Evolutionary conservation across 2,329 filamentous ascomycete genomes (phyloP).

Genomic region (Tolypocladium endophyticum): DNA sequence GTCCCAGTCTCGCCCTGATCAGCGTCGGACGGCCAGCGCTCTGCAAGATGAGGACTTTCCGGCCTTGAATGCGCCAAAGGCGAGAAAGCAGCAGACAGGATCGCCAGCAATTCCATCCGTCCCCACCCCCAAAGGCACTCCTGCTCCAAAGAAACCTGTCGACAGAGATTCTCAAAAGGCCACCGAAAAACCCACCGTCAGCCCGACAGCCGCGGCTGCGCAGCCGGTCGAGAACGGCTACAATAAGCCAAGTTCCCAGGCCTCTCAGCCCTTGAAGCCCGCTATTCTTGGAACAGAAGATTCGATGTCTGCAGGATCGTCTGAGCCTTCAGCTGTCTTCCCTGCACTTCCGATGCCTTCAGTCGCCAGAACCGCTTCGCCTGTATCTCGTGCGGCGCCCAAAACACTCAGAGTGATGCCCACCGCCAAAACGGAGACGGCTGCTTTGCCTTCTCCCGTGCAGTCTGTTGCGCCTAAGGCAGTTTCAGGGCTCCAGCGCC

Average conservation of each 20-base stretch:
- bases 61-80: constrained; percentile 38
- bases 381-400: constrained; percentile 38
- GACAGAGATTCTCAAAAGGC: constrained; percentile 19
- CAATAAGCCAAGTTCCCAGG: not conserved
- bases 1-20: constrained; percentile 20
- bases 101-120: constrained; percentile 23
- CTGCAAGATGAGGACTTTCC: constrained; percentile 56
- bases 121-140: constrained; percentile 22
- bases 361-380: constrained; percentile 34
- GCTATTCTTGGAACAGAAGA: not conserved
- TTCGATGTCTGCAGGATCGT: constrained; percentile 2
- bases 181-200: constrained; percentile 7
- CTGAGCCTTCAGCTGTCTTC: constrained; percentile 28
- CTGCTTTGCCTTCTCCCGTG: constrained; percentile 26
- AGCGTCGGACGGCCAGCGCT: constrained; percentile 10
- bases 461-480: constrained; percentile 17
- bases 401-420: constrained; percentile 53
- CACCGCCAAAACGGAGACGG: constrained; percentile 50
- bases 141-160: constrained; percentile 18
- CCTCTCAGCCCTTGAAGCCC: not conserved
- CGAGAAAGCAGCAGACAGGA: constrained; percentile 19
- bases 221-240: not conserved
- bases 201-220: not conserved
- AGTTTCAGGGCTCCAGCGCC: constrained; percentile 32
- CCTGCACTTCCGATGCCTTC: constrained; percentile 39